Evolutionary conservation across 1,139 yeast genomes (phyloP), one percentile per base, ranked within the genome.

Genomic region (Tardiomyces digboiensis): DNA sequence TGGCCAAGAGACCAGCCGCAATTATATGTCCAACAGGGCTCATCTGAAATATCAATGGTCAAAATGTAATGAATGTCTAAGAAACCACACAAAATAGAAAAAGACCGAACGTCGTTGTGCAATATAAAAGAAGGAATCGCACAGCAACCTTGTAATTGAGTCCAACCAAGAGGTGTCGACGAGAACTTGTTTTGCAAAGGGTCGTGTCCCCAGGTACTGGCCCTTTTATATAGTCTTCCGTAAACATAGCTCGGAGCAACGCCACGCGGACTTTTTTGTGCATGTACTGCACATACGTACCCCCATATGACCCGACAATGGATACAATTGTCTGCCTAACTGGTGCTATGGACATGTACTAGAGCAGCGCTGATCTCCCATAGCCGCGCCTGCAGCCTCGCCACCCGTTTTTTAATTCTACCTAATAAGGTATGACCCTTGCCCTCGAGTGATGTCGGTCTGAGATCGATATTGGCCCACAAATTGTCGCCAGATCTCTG

Each of bases 11-110:
- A 18, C 42, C 41, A 33, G 42, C 43, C 14, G 21, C 16, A 36
- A 41, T 23, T 18, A 39, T 36, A 10, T 41, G 38, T 19, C 33
- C 16, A 19, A 41, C 21, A 21, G 22, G 21, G 26, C n/a, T 21
- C 19, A 18, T 36, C 10, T 13, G 19, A 29, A 20, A 33, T 40
- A 26, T n/a, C 33, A 26, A 8, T 26, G 33, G 18, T 19, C 7
- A 7, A 19, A 40, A 39, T 19, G 41, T 22, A 16, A n/a, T n/a
- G n/a, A n/a, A n/a, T n/a, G n/a, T n/a, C n/a, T n/a, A n/a, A 19
- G 19, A 20, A 13, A 19, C 22, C 5, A 16, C 19, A 14, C 13
- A 12, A 18, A 42, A 40, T 18, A 33, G 21, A 39, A 44, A 21
- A 38, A 44, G 23, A 21, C 26, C 26, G 12, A 22, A 8, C 7